Conservation (phyloP, 1,284 basidiomycete genomes). For the Tremellales sp. region DNA sequence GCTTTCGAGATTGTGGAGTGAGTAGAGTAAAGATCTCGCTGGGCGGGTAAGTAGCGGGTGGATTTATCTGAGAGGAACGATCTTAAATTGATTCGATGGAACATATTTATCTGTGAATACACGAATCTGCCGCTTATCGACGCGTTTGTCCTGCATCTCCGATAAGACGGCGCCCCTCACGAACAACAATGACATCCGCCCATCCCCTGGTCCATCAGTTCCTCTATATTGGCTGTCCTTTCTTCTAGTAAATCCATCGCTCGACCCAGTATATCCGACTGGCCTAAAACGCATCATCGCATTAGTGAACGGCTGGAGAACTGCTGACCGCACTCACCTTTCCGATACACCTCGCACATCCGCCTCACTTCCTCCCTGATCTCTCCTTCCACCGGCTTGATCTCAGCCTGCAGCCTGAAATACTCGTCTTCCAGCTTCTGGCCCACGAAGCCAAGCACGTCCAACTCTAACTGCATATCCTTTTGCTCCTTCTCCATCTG, state of each 20-base stretch:
- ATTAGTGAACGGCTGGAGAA: background rate
- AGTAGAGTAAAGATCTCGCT: no score
- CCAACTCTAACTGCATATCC: slow-evolving; percentile 59
- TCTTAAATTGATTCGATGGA: no score
- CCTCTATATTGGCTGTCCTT: slow-evolving; percentile 32
- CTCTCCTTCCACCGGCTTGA: slow-evolving; percentile 18
- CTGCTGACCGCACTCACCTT: slow-evolving; percentile 23
- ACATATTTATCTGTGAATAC: no score
- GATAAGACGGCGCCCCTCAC: no score
- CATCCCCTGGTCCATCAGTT: slow-evolving; percentile 31
- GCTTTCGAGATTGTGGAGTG: no score
- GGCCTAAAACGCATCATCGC: slow-evolving; percentile 15
- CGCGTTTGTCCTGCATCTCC: no score
- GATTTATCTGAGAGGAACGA: slow-evolving; percentile 12
- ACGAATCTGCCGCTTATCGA: no score
- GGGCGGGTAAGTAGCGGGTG: background rate
- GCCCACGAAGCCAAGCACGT: slow-evolving; percentile 54
- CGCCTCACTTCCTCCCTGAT: slow-evolving; percentile 27
- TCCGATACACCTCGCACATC: slow-evolving; percentile 33
- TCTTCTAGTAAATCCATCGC: slow-evolving; percentile 30
- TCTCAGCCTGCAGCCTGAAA: slow-evolving; percentile 52
- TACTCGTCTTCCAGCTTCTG: slow-evolving; percentile 62
- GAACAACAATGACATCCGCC: slow-evolving; percentile 37
- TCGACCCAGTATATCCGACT: slow-evolving; percentile 27
- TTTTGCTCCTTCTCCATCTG: slow-evolving; percentile 53